These are phyloP conservation scores for Psilocybe mexicana DNA, from an alignment of 1,284 basidiomycete genomes.

Conservation along the genomic window DNA sequence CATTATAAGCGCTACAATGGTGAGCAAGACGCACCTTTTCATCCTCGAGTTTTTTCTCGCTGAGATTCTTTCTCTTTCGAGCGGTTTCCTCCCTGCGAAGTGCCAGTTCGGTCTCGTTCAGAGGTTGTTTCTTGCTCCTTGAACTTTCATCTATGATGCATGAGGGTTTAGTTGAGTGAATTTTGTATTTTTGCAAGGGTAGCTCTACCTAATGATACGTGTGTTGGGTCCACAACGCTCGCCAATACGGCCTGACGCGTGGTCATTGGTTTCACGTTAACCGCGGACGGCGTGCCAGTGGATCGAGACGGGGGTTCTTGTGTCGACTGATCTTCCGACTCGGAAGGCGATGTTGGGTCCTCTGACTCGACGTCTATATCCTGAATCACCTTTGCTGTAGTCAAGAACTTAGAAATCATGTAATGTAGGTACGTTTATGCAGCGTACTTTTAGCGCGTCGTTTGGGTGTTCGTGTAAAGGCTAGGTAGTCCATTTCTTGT, in stretches of 20 bases:
- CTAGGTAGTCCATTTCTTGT: constrained; percentile 25
- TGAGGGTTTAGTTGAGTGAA: background rate
- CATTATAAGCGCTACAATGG: background rate
- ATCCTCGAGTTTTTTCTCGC: constrained; percentile 89
- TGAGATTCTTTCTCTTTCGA: constrained; percentile 80
- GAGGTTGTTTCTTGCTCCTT: constrained; percentile 68
- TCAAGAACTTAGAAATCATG: background rate
- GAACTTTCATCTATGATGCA: constrained; percentile 41
- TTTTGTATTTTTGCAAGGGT: background rate
- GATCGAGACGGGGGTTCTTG: constrained; percentile 34
- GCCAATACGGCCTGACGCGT: constrained; percentile 73
- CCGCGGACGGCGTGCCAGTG: constrained; percentile 27
- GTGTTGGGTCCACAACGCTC: constrained; percentile 63
- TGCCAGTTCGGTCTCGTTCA: constrained; percentile 83
- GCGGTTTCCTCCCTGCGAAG: constrained; percentile 85
- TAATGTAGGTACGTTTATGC: background rate
- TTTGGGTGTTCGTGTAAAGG: constrained; percentile 28
- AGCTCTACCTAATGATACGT: constrained; percentile 59
- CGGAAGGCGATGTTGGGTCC: constrained; percentile 33
- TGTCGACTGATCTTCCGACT: constrained; percentile 38
- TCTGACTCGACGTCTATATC: constrained; percentile 60
- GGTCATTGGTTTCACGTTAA: constrained; percentile 54
- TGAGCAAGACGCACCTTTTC: constrained; percentile 66
- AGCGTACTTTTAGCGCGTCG: constrained; percentile 23
- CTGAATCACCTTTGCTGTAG: constrained; percentile 25